Base-by-base conservation (phyloP, 345 rosid species). In the Moringa oleifera region DNA sequence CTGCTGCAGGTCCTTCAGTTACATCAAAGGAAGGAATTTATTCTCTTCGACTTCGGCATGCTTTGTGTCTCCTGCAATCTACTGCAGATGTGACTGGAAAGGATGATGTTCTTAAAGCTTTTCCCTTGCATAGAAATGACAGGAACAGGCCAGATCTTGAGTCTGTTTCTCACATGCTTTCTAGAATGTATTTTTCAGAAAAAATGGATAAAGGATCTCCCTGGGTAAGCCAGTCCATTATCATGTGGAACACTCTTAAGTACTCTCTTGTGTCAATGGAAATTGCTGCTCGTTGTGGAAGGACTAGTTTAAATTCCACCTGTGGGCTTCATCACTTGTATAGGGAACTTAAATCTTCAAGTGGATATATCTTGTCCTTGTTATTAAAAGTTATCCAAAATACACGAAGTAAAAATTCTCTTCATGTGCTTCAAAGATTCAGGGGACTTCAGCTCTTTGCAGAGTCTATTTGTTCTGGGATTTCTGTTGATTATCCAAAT, bases 161-260 rank as follows among this genome's bases (percentile, higher is more conserved):
- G 45, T 75, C 75, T 64, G 31, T 83, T 45, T 76, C 81, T 71
- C 67, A 59, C 15, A 47, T 71, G 71, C 90, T 90, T 61, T 79
- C 77, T 52, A 77, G 79, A 65, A 77, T 85, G 72, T 84, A 85
- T 73, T 81, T 81, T 68, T 55, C 81, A 21, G 70, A 64, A 28
- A 70, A 61, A 53, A 77, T 58, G 62, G 83, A 88, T 55, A 78
- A 68, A 57, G 78, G 68, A 75, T 73, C 79, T 60, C 59, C 74
- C 0, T 77, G 83, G 79, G 61, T 75, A 51, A 77, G 80, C 62
- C 80, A 72, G 56, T 78, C 87, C 56, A 68, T 85, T 68, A 70
- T 88, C 55, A 79, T 90, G 83, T 94, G 99, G 99, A 96, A 94
- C 76, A 81, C 88, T 53, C 95, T 94, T n/a, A 83, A 80, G 75